Percentiles rank a stretch among this genome's conserved stretches.
Evolutionary conservation across 2,329 filamentous ascomycete species (phyloP).

Genomic region (Cephalotrichum gorgonifer): DNA sequence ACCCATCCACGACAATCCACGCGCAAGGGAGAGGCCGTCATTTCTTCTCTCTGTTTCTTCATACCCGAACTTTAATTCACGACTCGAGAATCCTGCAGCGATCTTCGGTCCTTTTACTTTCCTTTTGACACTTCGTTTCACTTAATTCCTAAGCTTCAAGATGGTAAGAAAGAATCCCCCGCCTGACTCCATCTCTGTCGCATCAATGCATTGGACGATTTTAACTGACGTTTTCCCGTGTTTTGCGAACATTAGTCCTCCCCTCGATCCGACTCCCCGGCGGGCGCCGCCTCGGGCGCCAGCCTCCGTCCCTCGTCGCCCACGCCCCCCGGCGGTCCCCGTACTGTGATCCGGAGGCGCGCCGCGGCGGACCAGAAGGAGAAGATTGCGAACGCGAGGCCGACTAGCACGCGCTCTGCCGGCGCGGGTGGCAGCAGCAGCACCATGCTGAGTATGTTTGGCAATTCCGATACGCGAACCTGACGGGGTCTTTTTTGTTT

Average conservation of each 20-base stretch:
- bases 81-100: constrained; percentile 4
- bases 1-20: constrained; percentile 5
- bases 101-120: not conserved
- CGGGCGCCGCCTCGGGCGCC: constrained; percentile 53
- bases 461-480: too few relatives aligned
- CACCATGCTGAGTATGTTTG: constrained; percentile 95
- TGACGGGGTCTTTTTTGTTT: too few relatives aligned
- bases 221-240: not conserved
- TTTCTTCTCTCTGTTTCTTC: constrained; percentile 1
- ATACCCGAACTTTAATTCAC: not conserved
- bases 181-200: not conserved
- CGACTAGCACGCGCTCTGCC: constrained; percentile 83
- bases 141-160: not conserved
- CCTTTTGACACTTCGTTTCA: not conserved
- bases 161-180: constrained; percentile 1
- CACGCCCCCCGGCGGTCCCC: constrained; percentile 82
- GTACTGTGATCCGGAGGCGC: constrained; percentile 88
- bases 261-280: constrained; percentile 50
- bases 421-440: constrained; percentile 93
- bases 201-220: not conserved
- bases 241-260: constrained; percentile 40
- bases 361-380: constrained; percentile 96
- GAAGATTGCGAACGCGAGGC: constrained; percentile 87
- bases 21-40: not conserved
- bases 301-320: constrained; percentile 75